Conservation (phyloP, 345 rosid species). For the Acer yangbiense region DNA sequence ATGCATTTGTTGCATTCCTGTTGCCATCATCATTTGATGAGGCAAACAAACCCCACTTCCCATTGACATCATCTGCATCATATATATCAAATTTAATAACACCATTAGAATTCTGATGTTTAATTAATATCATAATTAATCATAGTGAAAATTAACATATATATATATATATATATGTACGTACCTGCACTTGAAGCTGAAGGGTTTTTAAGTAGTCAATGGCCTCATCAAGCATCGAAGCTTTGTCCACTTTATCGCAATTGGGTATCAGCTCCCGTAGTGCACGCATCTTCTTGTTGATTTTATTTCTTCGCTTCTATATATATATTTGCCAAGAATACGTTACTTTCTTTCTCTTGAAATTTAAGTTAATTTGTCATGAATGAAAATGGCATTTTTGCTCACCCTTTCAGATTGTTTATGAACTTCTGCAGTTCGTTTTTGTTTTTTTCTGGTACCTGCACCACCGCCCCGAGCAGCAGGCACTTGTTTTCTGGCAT, state of each 20-base stretch:
- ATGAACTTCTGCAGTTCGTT: slow-evolving; percentile 41
- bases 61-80: slow-evolving; percentile 61
- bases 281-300: slow-evolving; percentile 68
- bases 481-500: slow-evolving; percentile 29
- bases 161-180: neutral
- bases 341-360: too few relatives aligned
- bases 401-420: slow-evolving; percentile 51
- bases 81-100: neutral
- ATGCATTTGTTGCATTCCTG: slow-evolving; percentile 38
- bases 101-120: neutral
- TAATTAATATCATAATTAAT: neutral
- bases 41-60: slow-evolving; percentile 43
- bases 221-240: slow-evolving; percentile 65
- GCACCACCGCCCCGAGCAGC: slow-evolving; percentile 23
- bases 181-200: slow-evolving; percentile 83
- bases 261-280: slow-evolving; percentile 73
- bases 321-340: neutral
- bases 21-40: slow-evolving; percentile 41
- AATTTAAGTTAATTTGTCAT: too few relatives aligned
- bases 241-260: slow-evolving; percentile 67
- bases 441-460: slow-evolving; percentile 36
- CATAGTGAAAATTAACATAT: neutral
- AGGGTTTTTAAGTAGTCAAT: slow-evolving; percentile 69
- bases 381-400: too few relatives aligned
- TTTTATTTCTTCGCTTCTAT: slow-evolving; percentile 62